Percentiles rank a stretch among this genome's conserved stretches.
phyloP scores from a whole-genome alignment of 805 yeast species.

The Ogataea nonfermentans region DNA sequence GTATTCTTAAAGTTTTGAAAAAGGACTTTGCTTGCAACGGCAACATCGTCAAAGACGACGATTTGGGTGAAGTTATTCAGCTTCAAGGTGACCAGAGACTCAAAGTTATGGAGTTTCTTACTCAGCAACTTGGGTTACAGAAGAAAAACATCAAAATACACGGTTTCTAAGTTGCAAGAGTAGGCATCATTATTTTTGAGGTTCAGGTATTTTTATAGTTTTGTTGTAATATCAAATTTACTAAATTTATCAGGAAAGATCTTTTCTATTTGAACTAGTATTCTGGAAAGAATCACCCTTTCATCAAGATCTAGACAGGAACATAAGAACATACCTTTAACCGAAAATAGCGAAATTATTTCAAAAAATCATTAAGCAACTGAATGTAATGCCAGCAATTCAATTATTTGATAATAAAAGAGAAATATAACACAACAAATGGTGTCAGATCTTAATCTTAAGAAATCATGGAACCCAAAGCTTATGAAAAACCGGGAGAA shows the following conservation, averaged over 20 bases:
- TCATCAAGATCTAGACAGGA: too few species aligned
- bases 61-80: conserved; percentile 95
- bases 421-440: conserved; percentile 5
- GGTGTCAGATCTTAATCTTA: conserved; percentile 81
- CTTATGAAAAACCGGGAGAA: conserved; percentile 78
- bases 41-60: conserved; percentile 93
- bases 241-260: too few species aligned
- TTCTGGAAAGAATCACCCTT: too few species aligned
- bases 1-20: conserved; percentile 88
- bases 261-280: too few species aligned
- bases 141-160: conserved; percentile 97
- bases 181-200: too few species aligned
- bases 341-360: too few species aligned
- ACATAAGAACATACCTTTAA: too few species aligned
- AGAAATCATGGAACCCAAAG: conserved; percentile 97
- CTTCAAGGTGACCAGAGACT: conserved; percentile 99
- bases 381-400: background rate
- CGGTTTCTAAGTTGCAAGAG: conserved; percentile 65
- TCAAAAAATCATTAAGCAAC: too few species aligned
- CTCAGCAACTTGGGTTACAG: conserved; percentile 80
- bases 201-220: too few species aligned
- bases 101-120: conserved; percentile 90
- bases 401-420: background rate
- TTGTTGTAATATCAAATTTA: too few species aligned
- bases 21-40: conserved; percentile 99